Evolutionary conservation across 1,284 basidiomycete species (phyloP).

Genomic region (Agaricales sp.): DNA sequence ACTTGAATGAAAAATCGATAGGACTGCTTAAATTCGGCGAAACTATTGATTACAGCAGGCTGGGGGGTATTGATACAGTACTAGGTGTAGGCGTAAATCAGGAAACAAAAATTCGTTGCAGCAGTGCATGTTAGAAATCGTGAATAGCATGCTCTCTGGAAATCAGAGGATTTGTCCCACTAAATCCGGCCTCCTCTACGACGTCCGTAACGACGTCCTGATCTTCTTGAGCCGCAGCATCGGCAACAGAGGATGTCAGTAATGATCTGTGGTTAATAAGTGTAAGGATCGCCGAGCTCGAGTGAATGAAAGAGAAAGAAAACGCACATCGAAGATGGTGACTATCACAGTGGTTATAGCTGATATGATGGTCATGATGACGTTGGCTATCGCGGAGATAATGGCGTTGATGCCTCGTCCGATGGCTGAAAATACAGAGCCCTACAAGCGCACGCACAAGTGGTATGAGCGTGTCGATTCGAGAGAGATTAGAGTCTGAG

Average conservation of each 20-base stretch:
- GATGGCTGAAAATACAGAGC: constrained; percentile 53
- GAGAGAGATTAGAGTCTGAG: too few species aligned
- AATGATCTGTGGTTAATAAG: constrained; percentile 27
- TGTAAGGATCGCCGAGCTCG: too few species aligned
- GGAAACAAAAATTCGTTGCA: too few species aligned
- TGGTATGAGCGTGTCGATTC: too few species aligned
- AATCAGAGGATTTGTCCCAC: too few species aligned
- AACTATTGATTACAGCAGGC: too few species aligned
- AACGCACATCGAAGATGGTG: constrained; percentile 39
- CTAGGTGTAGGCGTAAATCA: too few species aligned
- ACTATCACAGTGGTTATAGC: constrained; percentile 48
- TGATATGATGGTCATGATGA: constrained; percentile 47
- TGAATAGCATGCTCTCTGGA: too few species aligned
- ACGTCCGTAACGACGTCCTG: constrained; percentile 22
- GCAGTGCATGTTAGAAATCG: too few species aligned
- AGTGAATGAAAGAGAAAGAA: neutral
- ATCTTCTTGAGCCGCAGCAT: constrained; percentile 33
- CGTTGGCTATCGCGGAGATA: constrained; percentile 43
- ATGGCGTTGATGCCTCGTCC: constrained; percentile 44
- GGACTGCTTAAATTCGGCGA: too few species aligned
- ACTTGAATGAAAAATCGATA: too few species aligned
- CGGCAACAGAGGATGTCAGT: constrained; percentile 52
- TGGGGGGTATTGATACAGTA: too few species aligned
- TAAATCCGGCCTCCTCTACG: constrained; percentile 14
- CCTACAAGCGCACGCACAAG: constrained; percentile 27